These are phyloP conservation scores for Kuraishia capsulata DNA, from an alignment of 805 yeast species.

Conservation along the genomic window DNA sequence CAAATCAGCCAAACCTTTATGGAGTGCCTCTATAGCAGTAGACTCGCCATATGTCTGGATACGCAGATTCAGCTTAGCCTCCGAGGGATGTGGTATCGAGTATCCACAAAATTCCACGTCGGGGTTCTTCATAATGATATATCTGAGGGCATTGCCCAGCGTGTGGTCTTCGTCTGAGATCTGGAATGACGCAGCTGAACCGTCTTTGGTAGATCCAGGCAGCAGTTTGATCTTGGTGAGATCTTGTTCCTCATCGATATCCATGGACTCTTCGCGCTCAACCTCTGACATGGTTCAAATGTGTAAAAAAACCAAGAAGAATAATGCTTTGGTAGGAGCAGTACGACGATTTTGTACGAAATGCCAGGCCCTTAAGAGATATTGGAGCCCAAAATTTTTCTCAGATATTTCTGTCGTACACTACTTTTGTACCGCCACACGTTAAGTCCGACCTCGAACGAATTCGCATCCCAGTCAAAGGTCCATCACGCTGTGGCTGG, in stretches of 20 bases:
- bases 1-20: conserved; percentile 83
- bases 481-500: too few species aligned
- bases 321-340: too few species aligned
- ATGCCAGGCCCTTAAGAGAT: too few species aligned
- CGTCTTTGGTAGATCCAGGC: conserved; percentile 89
- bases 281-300: not conserved
- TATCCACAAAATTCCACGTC: conserved; percentile 98
- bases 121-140: conserved; percentile 94
- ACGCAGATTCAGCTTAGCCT: conserved; percentile 78
- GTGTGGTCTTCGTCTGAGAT: conserved; percentile 94
- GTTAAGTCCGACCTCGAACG: too few species aligned
- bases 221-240: conserved; percentile 54
- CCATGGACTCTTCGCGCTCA: not conserved
- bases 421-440: too few species aligned
- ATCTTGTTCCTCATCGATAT: conserved; percentile 34
- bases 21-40: conserved; percentile 88
- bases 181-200: conserved; percentile 91
- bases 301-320: too few species aligned
- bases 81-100: conserved; percentile 97
- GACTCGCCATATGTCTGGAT: conserved; percentile 82
- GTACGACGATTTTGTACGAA: too few species aligned
- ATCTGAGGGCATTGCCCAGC: conserved; percentile 86
- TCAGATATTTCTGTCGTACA: too few species aligned
- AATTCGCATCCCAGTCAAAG: too few species aligned
- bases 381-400: too few species aligned